A percentile compares a stretch with the other conserved stretches of the same genome.
phyloP scores from a whole-genome alignment of 2,329 filamentous ascomycete species.

The Thielaviopsis cerberus region DNA sequence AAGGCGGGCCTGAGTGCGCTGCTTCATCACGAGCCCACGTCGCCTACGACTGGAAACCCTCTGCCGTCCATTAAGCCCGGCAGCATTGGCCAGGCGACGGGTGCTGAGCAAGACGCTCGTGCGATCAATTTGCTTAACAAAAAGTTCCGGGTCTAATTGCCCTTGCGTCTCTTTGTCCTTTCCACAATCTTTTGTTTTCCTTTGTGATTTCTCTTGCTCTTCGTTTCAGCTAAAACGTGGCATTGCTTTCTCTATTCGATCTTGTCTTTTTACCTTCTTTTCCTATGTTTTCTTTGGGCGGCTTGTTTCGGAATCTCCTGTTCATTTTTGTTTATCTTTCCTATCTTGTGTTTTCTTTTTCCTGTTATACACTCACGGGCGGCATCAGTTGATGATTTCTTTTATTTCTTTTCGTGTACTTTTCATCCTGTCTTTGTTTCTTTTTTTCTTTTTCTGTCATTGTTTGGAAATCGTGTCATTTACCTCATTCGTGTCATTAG shows the following conservation, averaged over 20 bases:
- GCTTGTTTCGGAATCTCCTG: background rate
- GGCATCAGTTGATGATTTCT: background rate
- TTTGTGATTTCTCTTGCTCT: background rate
- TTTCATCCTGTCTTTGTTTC: background rate
- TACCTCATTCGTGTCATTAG: background rate
- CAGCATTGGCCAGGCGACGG: constrained; percentile 25
- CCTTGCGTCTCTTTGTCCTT: background rate
- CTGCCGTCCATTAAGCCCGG: constrained; percentile 24
- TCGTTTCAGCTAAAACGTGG: background rate
- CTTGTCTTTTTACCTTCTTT: background rate
- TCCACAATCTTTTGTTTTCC: background rate
- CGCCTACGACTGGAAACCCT: constrained; percentile 26
- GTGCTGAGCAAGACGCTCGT: constrained; percentile 38
- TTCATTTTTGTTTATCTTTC: background rate
- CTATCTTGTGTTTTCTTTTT: constrained; percentile 4
- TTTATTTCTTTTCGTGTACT: background rate
- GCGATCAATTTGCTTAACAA: constrained; percentile 48
- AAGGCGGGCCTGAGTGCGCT: constrained; percentile 31
- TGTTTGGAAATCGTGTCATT: background rate
- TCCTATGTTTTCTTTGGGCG: constrained; percentile 2
- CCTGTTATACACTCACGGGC: background rate
- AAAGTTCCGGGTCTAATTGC: constrained; percentile 26
- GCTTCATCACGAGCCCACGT: constrained; percentile 30
- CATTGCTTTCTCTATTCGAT: background rate
- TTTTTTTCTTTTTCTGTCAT: background rate